These are phyloP conservation scores for Pyrenophora teres DNA, from an alignment of 2,329 filamentous ascomycete species.

Conservation along the genomic window DNA sequence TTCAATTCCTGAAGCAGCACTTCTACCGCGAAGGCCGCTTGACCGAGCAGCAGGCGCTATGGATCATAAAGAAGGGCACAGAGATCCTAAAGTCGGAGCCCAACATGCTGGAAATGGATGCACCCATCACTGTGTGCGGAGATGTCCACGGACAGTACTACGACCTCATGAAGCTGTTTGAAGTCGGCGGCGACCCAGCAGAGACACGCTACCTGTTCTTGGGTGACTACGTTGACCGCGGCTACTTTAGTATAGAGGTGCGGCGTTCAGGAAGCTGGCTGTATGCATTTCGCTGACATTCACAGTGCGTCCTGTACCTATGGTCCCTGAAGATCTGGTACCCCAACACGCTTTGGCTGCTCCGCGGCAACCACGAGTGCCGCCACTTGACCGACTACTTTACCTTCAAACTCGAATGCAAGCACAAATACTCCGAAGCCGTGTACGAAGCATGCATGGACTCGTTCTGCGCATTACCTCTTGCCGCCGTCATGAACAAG, in stretches of 20 bases:
- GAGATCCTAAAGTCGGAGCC: constrained; percentile 88
- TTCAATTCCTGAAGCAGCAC: constrained; percentile 95
- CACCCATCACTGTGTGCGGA: constrained; percentile 96
- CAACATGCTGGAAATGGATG: constrained; percentile 98
- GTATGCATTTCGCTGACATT: constrained; percentile 38
- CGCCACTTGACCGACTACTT: constrained; percentile 99
- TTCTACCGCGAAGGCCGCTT: constrained; percentile 97
- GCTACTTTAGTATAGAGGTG: constrained; percentile 97
- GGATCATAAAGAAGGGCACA: constrained; percentile 87
- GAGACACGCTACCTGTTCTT: constrained; percentile 97
- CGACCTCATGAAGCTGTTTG: constrained; percentile 99
- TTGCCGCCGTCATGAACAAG: constrained; percentile 99
- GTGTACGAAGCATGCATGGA: constrained; percentile 99
- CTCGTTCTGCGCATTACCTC: constrained; percentile 89
- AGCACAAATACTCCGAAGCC: constrained; percentile 97
- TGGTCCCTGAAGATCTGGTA: constrained; percentile 99
- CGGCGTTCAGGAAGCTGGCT: constrained; percentile 15
- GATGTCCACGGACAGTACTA: constrained; percentile 99
- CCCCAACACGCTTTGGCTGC: constrained; percentile 93
- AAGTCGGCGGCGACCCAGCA: constrained; percentile 93
- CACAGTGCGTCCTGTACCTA: constrained; percentile 87
- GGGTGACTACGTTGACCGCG: constrained; percentile 96
- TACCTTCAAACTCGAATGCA: constrained; percentile 99
- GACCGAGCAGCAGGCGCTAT: constrained; percentile 96
- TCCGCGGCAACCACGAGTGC: constrained; percentile 98